Evolutionary conservation across 148 eudicot genomes (phyloP), one percentile per base, ranked within the genome.

Genomic region (Rhododendron vialii): DNA sequence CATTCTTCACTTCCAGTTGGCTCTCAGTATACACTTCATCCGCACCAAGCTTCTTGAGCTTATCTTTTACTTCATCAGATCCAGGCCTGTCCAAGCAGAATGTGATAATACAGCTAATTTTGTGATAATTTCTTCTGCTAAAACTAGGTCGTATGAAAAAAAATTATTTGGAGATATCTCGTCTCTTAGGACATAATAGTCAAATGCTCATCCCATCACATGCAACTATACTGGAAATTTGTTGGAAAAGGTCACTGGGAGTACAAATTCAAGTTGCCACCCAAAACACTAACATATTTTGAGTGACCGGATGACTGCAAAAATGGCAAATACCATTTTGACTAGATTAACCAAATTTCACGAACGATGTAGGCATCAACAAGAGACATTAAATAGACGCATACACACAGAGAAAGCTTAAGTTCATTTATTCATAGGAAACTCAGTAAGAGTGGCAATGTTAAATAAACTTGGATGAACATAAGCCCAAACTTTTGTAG

Each of bases 41-140:
- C n/a, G 98, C 99, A 69, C 99, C 99, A 78, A 96, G 98, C 82
- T 90, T 90, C 86, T 91, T 92, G 22, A 96, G 94, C 50, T 90
- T 92, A 80, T 93, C 95, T 92, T 93, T 96, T 50, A 86, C 98
- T 91, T 96, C 93, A 89, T 95, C 98, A 55, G 95, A 93, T 78
- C 96, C 98, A 53, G 93, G 73, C 91, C 99, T 96, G 89, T 81
- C 75, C 84, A 88, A 85, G 81, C 12, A 67, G 38, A 59, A 85
- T 73, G 83, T 22, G 53, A 41, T 41, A 6, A 12, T 59, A 63
- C 30, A 63, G 57, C 45, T 59, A 87, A 77, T 4, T 38, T 13
- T 24, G 20, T 41, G 4, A 63, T 45, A 28, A 47, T 83, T 83
- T 71, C 45, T 30, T 30, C 63, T 69, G 26, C 36, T 28, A 36